A percentile compares a stretch with the other conserved stretches of the same genome.
Conservation (phyloP, 2,329 filamentous ascomycete species). For the Diaporthe velutina region DNA sequence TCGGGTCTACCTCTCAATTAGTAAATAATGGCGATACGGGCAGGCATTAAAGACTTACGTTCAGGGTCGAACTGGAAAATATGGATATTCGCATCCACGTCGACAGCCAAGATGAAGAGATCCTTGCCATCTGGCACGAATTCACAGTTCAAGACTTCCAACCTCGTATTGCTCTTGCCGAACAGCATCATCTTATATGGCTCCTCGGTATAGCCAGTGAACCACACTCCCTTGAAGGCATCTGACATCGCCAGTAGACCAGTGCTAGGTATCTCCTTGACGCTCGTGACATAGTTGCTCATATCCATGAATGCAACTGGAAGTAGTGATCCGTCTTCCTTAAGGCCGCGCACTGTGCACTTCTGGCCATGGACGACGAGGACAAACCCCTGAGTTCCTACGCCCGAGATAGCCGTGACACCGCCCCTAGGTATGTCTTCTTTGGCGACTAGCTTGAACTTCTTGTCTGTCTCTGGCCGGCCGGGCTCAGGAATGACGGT, state of each 20-base stretch:
- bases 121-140: slow-evolving; percentile 89
- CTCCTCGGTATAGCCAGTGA: slow-evolving; percentile 95
- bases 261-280: slow-evolving; percentile 85
- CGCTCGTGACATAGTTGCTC: slow-evolving; percentile 90
- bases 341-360: slow-evolving; percentile 94
- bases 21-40: slow-evolving; percentile 26
- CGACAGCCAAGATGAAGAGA: slow-evolving; percentile 84
- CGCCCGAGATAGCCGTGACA: slow-evolving; percentile 86
- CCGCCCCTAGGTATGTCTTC: slow-evolving; percentile 94
- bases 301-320: slow-evolving; percentile 98
- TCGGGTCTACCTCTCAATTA: slow-evolving; percentile 76
- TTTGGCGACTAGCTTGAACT: slow-evolving; percentile 86
- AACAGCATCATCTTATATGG: slow-evolving; percentile 96
- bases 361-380: slow-evolving; percentile 95
- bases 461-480: slow-evolving; percentile 85
- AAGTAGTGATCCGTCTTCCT: slow-evolving; percentile 92
- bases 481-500: slow-evolving; percentile 91
- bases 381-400: slow-evolving; percentile 89
- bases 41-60: slow-evolving; percentile 67
- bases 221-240: slow-evolving; percentile 94
- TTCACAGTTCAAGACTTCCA: slow-evolving; percentile 86
- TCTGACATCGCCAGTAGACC: slow-evolving; percentile 91
- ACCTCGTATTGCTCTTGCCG: slow-evolving; percentile 83
- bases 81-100: slow-evolving; percentile 88
- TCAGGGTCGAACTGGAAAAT: slow-evolving; percentile 95